Conservation (phyloP, 306 rosid species). For the Trifolium pratense region DNA sequence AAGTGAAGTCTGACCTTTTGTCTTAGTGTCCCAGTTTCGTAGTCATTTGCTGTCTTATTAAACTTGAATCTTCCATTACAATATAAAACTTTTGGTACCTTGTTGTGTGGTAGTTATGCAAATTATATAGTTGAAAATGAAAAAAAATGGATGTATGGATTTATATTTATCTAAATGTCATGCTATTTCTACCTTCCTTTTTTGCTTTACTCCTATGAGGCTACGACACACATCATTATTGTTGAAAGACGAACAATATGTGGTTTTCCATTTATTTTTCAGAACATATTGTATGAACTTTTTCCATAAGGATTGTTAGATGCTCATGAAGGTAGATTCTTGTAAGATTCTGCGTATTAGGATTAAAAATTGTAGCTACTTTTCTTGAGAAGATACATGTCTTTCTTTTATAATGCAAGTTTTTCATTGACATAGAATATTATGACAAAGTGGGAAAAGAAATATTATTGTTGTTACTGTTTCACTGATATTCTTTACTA, state of each 20-base stretch:
- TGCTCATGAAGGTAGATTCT: not conserved
- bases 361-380: conserved; percentile 23
- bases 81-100: conserved; percentile 4
- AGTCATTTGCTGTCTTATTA: conserved; percentile 11
- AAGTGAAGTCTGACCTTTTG: conserved; percentile 16
- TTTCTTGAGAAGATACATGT: conserved; percentile 18
- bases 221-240: not conserved
- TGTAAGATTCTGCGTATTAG: conserved; percentile 9
- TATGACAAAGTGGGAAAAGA: not conserved
- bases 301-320: not conserved
- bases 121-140: conserved; percentile 23
- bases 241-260: conserved; percentile 17
- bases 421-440: conserved; percentile 29
- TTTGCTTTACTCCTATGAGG: not conserved
- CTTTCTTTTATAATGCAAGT: conserved; percentile 18
- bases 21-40: conserved; percentile 12
- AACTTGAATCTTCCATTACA: conserved; percentile 20
- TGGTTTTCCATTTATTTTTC: conserved; percentile 25
- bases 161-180: conserved; percentile 23
- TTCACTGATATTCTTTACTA: conserved; percentile 38
- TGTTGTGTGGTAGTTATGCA: conserved; percentile 24
- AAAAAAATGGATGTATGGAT: conserved; percentile 19
- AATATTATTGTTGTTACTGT: conserved; percentile 3
- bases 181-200: conserved; percentile 8
- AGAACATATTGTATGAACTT: not conserved